Percentiles rank a stretch among this genome's conserved stretches.
Conservation (phyloP, 2,329 filamentous ascomycete species). For the Lecanosticta acicola region DNA sequence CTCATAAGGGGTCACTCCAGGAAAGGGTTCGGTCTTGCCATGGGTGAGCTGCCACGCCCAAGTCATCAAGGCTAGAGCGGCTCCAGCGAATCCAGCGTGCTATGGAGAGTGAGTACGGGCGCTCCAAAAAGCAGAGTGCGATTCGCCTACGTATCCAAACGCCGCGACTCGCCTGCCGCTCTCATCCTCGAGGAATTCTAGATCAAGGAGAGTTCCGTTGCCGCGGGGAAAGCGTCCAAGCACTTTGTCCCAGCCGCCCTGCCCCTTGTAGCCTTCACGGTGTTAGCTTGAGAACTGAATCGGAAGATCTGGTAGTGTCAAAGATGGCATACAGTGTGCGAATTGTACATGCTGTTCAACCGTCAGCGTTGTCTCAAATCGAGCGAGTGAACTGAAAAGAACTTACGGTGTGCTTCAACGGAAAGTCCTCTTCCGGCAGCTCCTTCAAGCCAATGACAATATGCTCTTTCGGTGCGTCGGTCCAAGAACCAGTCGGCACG, state of each 20-base stretch:
- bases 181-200: conserved; percentile 77
- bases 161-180: conserved; percentile 65
- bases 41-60: conserved; percentile 80
- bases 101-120: conserved; percentile 43
- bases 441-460: conserved; percentile 41
- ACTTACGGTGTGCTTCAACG: conserved; percentile 59
- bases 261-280: conserved; percentile 39
- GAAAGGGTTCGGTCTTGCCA: conserved; percentile 59
- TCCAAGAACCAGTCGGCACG: conserved; percentile 38
- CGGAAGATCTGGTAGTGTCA: too few species aligned
- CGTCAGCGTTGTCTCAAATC: conserved; percentile 1
- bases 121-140: neutral
- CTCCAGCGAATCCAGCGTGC: conserved; percentile 68
- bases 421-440: conserved; percentile 51
- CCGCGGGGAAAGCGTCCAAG: conserved; percentile 74
- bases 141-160: conserved; percentile 49
- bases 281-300: conserved; percentile 4
- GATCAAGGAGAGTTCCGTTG: conserved; percentile 71
- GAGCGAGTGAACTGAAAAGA: neutral
- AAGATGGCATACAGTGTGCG: conserved; percentile 30
- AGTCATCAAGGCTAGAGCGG: conserved; percentile 60
- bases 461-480: conserved; percentile 37
- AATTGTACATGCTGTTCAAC: conserved; percentile 33
- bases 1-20: conserved; percentile 61
- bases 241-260: conserved; percentile 71